Conservation (phyloP, 371 early-diverging fungal species). For the Saksenaea oblongispora region DNA sequence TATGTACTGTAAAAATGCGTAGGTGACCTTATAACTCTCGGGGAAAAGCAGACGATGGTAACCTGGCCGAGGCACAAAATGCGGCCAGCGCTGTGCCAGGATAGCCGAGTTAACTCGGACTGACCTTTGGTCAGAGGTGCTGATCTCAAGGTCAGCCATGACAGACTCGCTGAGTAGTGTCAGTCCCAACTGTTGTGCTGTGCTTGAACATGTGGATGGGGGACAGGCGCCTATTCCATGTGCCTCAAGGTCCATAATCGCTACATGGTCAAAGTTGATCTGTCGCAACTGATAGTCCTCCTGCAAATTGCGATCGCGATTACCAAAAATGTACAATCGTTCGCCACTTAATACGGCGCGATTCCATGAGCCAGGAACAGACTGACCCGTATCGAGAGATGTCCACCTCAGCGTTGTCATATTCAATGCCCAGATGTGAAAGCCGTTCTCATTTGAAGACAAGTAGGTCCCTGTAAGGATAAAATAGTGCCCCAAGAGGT, state of each 20-base stretch:
- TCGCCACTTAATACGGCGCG: constrained; percentile 64
- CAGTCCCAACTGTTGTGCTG: constrained; percentile 69
- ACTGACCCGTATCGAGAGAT: constrained; percentile 67
- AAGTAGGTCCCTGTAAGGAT: constrained; percentile 77
- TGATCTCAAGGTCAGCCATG: constrained; percentile 68
- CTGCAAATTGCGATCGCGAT: constrained; percentile 64
- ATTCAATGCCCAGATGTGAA: constrained; percentile 79
- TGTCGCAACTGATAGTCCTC: constrained; percentile 80
- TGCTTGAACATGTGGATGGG: constrained; percentile 50
- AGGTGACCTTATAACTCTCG: constrained; percentile 61
- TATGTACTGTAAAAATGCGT: constrained; percentile 70
- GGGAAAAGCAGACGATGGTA: constrained; percentile 47
- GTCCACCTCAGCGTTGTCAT: constrained; percentile 66
- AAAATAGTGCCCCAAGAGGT: constrained; percentile 67
- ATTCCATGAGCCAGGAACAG: constrained; percentile 77
- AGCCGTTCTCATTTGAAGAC: constrained; percentile 62
- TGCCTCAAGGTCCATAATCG: constrained; percentile 71
- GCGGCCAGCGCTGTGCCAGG: constrained; percentile 68
- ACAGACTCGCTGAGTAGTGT: constrained; percentile 65
- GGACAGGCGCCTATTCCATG: constrained; percentile 72
- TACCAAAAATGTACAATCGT: constrained; percentile 71
- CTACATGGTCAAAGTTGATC: constrained; percentile 76
- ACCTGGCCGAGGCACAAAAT: constrained; percentile 37
- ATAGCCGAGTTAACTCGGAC: constrained; percentile 72
- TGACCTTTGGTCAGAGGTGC: constrained; percentile 57